Evolutionary conservation across 257 asterid species (phyloP), one percentile per base, ranked within the genome.

Genomic region (Solanum okadae): DNA sequence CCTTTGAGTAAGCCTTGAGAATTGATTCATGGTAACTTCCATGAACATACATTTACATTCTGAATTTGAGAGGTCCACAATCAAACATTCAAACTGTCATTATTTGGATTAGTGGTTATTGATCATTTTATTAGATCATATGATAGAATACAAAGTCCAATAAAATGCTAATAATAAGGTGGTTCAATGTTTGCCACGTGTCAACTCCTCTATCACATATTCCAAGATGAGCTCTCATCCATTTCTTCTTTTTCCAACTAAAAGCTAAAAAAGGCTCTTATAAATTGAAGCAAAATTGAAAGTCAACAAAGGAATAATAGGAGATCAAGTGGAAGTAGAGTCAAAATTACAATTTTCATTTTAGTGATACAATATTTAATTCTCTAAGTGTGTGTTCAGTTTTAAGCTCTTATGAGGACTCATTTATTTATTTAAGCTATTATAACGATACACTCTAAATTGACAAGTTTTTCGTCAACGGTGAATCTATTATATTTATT

Each of bases 151-250:
- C n/a, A 70, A 70, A 29, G 37, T 68, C 10, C 37, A 68, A 27
- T 12, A 27, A 68, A 31, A 68, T 70, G 38, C 3, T 70, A 31
- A 29, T 15, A 18, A 70, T 68, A 76, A 38, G 12, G 12, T 76
- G 22, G 83, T 76, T 29, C 18, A 38, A 37, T 23, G 12, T 38
- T 5, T 61, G 87, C 87, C 88, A 88, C 90, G 90, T 89, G 92
- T 84, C 89, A 87, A 76, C 88, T 68, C 25, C 23, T 87, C 22
- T 3, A 22, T 97, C 96, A 81, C 77, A 86, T 88, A 88, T 87
- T 67, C 73, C 35, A 22, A 81, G 92, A 82, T 89, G 91, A 90
- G 86, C 44, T 68, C 59, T 83, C 87, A 25, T 40, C 77, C 20
- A 3, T 23, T 63, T 82, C 22, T 44, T 42, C 85, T 44, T 34